Conservation (phyloP, 2,329 filamentous ascomycete genomes). For the Fusarium siculi region DNA sequence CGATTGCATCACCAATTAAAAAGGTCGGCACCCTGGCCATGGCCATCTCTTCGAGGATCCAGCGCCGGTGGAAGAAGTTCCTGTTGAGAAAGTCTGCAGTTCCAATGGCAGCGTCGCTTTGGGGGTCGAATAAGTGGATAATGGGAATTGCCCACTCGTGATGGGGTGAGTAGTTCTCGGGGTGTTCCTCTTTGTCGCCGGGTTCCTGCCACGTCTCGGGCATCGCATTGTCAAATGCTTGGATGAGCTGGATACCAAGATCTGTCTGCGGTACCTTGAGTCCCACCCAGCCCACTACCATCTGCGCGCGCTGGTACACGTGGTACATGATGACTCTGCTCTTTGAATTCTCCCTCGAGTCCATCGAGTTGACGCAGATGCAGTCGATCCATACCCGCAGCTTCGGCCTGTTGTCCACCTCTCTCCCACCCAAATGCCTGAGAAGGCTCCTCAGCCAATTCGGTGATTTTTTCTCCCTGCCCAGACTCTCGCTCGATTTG, state of each 20-base stretch:
- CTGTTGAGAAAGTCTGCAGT: conserved; percentile 46
- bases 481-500: conserved; percentile 32
- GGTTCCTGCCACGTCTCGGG: conserved; percentile 48
- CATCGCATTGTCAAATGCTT: conserved; percentile 46
- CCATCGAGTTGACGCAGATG: conserved; percentile 45
- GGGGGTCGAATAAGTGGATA: conserved; percentile 37
- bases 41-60: conserved; percentile 52
- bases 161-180: conserved; percentile 49
- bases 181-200: conserved; percentile 47
- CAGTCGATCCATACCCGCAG: conserved; percentile 48
- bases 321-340: conserved; percentile 45
- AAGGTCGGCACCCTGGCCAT: conserved; percentile 47
- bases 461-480: conserved; percentile 15
- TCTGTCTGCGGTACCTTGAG: conserved; percentile 45
- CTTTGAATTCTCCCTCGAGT: conserved; percentile 44
- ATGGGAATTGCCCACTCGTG: conserved; percentile 47
- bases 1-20: conserved; percentile 50
- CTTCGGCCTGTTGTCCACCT: conserved; percentile 14
- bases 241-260: conserved; percentile 40
- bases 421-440: conserved; percentile 24
- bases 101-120: conserved; percentile 39
- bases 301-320: conserved; percentile 46
- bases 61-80: conserved; percentile 49
- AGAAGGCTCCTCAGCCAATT: conserved; percentile 29
- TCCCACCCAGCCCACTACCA: conserved; percentile 50